Evolutionary conservation across 768 basidiomycete genomes (phyloP).

Genomic region (Termitomyces eurrhizus): DNA sequence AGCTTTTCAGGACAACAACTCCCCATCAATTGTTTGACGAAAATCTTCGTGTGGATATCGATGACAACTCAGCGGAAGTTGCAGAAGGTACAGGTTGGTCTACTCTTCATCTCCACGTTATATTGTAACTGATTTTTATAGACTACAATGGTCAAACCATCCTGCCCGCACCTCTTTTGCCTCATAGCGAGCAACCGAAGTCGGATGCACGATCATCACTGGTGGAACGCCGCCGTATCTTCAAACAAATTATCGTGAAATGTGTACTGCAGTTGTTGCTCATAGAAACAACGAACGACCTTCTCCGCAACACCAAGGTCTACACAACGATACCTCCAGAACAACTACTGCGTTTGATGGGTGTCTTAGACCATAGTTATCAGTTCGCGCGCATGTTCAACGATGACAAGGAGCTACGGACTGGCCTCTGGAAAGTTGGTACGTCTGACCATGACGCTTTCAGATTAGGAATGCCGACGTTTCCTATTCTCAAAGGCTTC

Average conservation of each 20-base stretch:
- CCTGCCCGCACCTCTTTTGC: constrained; percentile 85
- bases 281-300: constrained; percentile 95
- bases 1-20: constrained; percentile 95
- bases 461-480: background rate
- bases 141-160: constrained; percentile 67
- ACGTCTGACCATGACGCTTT: constrained; percentile 30
- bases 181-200: constrained; percentile 53
- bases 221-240: constrained; percentile 75
- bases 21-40: constrained; percentile 97
- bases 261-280: constrained; percentile 94
- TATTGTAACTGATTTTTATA: constrained; percentile 19
- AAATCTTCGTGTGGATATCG: constrained; percentile 79
- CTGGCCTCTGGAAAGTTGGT: constrained; percentile 99
- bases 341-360: constrained; percentile 90
- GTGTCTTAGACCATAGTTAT: constrained; percentile 94
- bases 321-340: constrained; percentile 93
- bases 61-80: constrained; percentile 50
- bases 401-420: constrained; percentile 95
- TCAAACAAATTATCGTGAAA: constrained; percentile 99
- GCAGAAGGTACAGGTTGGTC: constrained; percentile 41
- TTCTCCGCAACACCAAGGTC: constrained; percentile 88
- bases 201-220: constrained; percentile 50
- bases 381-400: constrained; percentile 97
- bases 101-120: background rate
- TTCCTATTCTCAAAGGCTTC: constrained; percentile 59